Base-by-base conservation (phyloP, 306 rosid species). In the Begonia fuchsioides region DNA sequence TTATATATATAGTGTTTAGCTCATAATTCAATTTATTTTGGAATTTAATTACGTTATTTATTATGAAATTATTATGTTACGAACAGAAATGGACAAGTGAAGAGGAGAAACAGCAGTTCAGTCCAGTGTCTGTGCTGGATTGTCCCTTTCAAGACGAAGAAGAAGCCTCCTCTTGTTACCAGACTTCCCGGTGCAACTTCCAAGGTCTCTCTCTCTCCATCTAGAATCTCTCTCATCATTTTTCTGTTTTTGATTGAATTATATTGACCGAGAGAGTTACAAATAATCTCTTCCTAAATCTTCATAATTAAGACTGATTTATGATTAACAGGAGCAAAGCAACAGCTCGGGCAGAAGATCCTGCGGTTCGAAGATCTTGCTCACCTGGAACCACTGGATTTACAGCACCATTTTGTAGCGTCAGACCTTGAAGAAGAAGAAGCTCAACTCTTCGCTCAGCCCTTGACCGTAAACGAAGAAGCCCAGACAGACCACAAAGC, bases 71-170 rank as follows among this genome's bases (percentile, higher is more conserved):
- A 26, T 26, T 26, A 13, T 16, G 15, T 16, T 20, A 57, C 26
- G 55, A 44, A 20, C 76, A 90, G 97, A 77, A 72, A 32, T 81
- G 80, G 87, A 8, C 51, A 19, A 76, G 59, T 12, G 83, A 75
- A 49, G 77, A 66, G 41, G 78, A 67, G 57, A 84, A 90, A 54
- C 82, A 79, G 51, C 98, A 85, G 43, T 69, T 72, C 13, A 90
- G 98, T 65, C 98, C 98, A 10, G 74, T 79, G 13, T 90, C 98
- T 0, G 73, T 79, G 49, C 69, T 84, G 54, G 84, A 81, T 45
- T 71, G 83, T 50, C 87, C 87, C 10, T 81, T 84, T 49, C 68
- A 77, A 61, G 90, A 87, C 10, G 96, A 88, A 49, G 75, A 81
- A 51, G 76, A 65, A 3, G 41, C 53, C 1, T 44, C 43, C 51